Evolutionary conservation across 768 basidiomycete genomes (phyloP).

Genomic region (Tulasnella sp.): DNA sequence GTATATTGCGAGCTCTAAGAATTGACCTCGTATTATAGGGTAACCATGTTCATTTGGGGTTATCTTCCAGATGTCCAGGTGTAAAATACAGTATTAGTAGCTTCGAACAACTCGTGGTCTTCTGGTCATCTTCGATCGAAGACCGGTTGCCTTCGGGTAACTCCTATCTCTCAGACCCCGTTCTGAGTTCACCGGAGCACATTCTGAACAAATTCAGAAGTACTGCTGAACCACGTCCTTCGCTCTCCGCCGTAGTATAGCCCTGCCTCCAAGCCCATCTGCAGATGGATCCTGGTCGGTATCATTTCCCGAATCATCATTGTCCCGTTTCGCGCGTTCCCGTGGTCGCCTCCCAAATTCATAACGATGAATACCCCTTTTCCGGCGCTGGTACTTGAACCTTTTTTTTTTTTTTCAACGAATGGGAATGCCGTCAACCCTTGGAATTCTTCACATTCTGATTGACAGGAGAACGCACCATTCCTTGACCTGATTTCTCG

Average conservation of each 20-base stretch:
- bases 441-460: neutral
- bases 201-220: neutral
- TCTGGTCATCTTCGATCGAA: too few relatives aligned
- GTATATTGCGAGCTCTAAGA: too few relatives aligned
- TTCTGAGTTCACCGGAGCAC: too few relatives aligned
- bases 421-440: neutral
- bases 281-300: neutral
- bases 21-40: too few relatives aligned
- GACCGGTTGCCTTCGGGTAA: too few relatives aligned
- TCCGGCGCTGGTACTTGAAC: neutral
- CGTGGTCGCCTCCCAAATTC: neutral
- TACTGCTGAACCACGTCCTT: neutral
- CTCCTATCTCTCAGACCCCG: too few relatives aligned
- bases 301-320: neutral
- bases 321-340: neutral
- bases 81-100: too few relatives aligned
- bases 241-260: neutral
- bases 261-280: neutral
- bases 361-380: neutral
- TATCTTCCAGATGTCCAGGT: too few relatives aligned
- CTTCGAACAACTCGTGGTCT: too few relatives aligned
- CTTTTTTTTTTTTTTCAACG: neutral
- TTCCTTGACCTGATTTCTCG: neutral
- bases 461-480: neutral
- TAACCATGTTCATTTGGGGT: too few relatives aligned